These are phyloP conservation scores for Pharnaceum exiguum DNA, from an alignment of 148 eudicot genomes.

Conservation along the genomic window DNA sequence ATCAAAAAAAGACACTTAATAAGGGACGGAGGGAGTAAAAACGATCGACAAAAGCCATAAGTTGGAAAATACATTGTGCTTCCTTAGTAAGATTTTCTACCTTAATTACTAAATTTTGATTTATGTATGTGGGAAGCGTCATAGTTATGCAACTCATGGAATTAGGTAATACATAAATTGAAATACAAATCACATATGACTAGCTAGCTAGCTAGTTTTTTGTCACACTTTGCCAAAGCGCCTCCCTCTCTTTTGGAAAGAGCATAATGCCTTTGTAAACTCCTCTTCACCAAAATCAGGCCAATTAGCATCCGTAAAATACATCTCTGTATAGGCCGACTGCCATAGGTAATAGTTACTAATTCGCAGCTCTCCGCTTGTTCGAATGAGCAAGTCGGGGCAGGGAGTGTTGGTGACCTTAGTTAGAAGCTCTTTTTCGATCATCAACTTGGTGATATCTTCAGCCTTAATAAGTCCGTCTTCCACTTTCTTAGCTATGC, in stretches of 20 bases:
- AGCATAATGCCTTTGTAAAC: slow-evolving; percentile 8
- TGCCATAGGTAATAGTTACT: slow-evolving; percentile 8
- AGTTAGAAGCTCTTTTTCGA: background rate
- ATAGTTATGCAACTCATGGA: too few relatives aligned
- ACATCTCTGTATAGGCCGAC: slow-evolving; percentile 1
- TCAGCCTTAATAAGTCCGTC: background rate
- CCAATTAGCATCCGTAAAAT: background rate
- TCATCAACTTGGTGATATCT: background rate
- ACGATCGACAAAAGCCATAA: too few relatives aligned
- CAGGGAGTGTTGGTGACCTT: background rate
- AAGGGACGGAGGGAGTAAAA: too few relatives aligned
- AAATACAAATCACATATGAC: too few relatives aligned
- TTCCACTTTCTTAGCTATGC: background rate
- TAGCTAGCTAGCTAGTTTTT: too few relatives aligned
- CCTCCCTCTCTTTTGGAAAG: slow-evolving; percentile 5
- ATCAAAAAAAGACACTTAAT: too few relatives aligned
- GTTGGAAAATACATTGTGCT: too few relatives aligned
- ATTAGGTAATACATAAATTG: too few relatives aligned
- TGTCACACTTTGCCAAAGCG: slow-evolving; percentile 10
- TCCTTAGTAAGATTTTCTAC: too few relatives aligned
- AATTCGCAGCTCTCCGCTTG: slow-evolving; percentile 3
- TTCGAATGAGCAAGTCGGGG: slow-evolving; percentile 8
- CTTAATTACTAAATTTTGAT: too few relatives aligned
- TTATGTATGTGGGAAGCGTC: too few relatives aligned
- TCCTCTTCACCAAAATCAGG: slow-evolving; percentile 10